phyloP scores from a whole-genome alignment of 768 basidiomycete genomes.

The Trametes cingulata region DNA sequence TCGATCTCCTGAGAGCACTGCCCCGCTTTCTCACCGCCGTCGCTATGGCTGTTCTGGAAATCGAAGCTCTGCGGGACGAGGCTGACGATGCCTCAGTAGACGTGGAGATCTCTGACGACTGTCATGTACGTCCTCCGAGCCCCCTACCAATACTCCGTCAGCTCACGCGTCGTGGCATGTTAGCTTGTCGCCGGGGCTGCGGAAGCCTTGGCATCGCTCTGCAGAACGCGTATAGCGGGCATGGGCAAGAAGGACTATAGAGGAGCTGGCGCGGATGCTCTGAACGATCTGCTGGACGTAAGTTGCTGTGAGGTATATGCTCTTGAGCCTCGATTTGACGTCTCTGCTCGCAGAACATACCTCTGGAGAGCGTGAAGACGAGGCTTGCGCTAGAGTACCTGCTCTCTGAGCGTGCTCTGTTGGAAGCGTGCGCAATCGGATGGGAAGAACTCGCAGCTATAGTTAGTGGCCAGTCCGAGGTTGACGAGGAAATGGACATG shows the following conservation, averaged over 20 bases:
- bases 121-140: background rate
- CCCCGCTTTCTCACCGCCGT: background rate
- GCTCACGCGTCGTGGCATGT: background rate
- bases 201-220: background rate
- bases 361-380: conserved; percentile 12
- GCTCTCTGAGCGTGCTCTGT: conserved; percentile 28
- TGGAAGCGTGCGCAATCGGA: conserved; percentile 24
- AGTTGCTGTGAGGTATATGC: background rate
- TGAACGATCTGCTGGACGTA: conserved; percentile 20
- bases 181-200: background rate
- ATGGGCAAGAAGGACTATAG: conserved; percentile 17
- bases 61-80: background rate
- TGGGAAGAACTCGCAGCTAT: conserved; percentile 24
- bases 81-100: background rate
- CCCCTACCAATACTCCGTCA: background rate
- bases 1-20: background rate
- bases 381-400: conserved; percentile 25
- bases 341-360: conserved; percentile 16
- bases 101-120: background rate
- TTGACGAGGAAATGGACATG: background rate
- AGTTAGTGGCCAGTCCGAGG: background rate
- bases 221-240: conserved; percentile 3
- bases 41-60: background rate
- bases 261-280: background rate
- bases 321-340: background rate